Percentiles rank a stretch among this genome's conserved stretches.
Evolutionary conservation across 768 basidiomycete genomes (phyloP).

Genomic region (Tricholoma hemisulphureum): DNA sequence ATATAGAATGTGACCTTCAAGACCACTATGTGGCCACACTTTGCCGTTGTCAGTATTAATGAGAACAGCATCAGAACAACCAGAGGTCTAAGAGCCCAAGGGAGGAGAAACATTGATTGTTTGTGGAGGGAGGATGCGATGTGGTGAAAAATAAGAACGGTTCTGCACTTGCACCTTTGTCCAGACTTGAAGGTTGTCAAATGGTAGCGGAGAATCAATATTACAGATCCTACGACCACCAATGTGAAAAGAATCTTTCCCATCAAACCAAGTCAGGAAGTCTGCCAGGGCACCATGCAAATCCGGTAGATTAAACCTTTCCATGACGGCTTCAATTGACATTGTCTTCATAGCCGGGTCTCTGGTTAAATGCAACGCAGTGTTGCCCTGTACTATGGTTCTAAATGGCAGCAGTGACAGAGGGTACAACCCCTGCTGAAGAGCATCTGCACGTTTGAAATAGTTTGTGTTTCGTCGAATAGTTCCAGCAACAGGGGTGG

Average conservation of each 20-base stretch:
- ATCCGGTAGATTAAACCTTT: background rate
- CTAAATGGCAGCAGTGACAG: background rate
- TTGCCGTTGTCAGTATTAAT: background rate
- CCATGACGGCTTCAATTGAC: background rate
- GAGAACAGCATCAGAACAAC: background rate
- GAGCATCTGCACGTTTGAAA: background rate
- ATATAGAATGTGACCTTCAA: background rate
- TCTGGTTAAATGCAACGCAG: background rate
- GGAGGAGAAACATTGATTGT: constrained; percentile 1
- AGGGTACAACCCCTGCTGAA: background rate
- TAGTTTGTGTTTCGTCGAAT: background rate
- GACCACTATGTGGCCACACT: constrained; percentile 1
- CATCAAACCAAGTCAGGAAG: background rate
- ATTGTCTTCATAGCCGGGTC: background rate
- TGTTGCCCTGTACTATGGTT: background rate
- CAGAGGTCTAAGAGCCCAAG: background rate
- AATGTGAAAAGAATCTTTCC: background rate
- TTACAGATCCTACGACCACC: background rate
- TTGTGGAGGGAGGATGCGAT: background rate
- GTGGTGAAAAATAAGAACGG: background rate
- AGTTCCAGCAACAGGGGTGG: background rate
- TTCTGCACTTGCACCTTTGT: constrained; percentile 2
- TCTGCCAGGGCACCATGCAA: background rate
- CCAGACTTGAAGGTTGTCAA: constrained; percentile 1
- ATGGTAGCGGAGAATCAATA: background rate